Evolutionary conservation across 306 rosid genomes (phyloP).

Genomic region (Dalbergia cochinchinensis): DNA sequence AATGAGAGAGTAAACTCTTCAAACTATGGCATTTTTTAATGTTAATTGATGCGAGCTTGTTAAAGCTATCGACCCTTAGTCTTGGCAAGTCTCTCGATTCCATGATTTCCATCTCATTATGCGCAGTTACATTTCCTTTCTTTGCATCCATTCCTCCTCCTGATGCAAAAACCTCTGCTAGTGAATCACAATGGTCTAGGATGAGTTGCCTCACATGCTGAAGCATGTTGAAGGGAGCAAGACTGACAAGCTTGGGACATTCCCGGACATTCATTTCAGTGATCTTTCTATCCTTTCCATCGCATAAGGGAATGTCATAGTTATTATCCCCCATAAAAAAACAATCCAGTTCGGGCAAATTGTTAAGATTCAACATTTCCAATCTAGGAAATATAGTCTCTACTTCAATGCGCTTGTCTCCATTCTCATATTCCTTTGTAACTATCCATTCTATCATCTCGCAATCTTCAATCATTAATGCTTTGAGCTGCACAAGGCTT

Average conservation of each 20-base stretch:
- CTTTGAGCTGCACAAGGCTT: constrained; percentile 22
- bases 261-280: too few species aligned
- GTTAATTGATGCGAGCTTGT: background rate
- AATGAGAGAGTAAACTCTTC: constrained; percentile 8
- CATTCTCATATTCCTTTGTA: background rate
- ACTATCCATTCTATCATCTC: constrained; percentile 3
- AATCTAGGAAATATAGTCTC: constrained; percentile 5
- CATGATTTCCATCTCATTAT: background rate
- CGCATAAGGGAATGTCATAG: background rate
- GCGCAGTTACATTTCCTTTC: background rate
- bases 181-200: too few species aligned
- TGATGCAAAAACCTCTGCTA: too few species aligned
- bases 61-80: background rate
- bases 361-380: background rate
- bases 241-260: too few species aligned
- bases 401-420: background rate
- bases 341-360: too few species aligned
- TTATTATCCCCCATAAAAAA: background rate
- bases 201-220: too few species aligned
- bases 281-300: too few species aligned
- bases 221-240: too few species aligned
- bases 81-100: too few species aligned
- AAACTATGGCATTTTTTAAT: background rate
- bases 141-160: too few species aligned
- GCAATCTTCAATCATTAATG: fast-evolving